Percentiles rank a stretch among this genome's conserved stretches.
phyloP scores from a whole-genome alignment of 2,329 filamentous ascomycete species.

The Cladorrhinum sp. region DNA sequence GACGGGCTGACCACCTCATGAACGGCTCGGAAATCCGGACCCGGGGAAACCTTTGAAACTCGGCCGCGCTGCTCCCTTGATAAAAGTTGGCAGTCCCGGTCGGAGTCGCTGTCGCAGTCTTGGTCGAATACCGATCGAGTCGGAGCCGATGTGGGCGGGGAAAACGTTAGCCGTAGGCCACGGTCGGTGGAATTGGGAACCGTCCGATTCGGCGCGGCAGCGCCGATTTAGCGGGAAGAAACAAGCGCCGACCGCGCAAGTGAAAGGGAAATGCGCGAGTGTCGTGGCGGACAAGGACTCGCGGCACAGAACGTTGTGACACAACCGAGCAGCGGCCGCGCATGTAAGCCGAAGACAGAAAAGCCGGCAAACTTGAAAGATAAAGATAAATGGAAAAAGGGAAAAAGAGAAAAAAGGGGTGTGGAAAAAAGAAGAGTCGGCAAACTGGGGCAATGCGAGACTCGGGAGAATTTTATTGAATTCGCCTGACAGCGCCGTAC shows the following conservation, averaged over 20 bases:
- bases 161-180: constrained; percentile 19
- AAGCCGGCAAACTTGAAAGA: not conserved
- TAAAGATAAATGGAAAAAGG: not conserved
- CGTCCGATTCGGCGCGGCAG: constrained; percentile 8
- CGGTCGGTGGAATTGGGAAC: constrained; percentile 8
- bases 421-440: constrained; percentile 2
- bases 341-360: not conserved
- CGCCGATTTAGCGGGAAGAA: constrained; percentile 5
- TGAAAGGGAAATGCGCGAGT: not conserved
- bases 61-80: not conserved
- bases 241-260: constrained; percentile 3
- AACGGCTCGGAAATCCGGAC: constrained; percentile 8
- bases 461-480: constrained; percentile 16
- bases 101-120: constrained; percentile 4
- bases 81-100: not conserved
- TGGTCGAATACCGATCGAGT: constrained; percentile 9
- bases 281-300: not conserved
- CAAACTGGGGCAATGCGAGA: constrained; percentile 4
- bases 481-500: not conserved
- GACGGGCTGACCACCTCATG: not conserved
- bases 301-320: not conserved
- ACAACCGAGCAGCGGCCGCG: not conserved
- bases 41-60: constrained; percentile 4
- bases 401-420: constrained; percentile 3
- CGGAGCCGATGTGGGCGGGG: constrained; percentile 16